Evolutionary conservation across 441 rosid species (phyloP), one percentile per base, ranked within the genome.

Genomic region (Monsonia emarginata): DNA sequence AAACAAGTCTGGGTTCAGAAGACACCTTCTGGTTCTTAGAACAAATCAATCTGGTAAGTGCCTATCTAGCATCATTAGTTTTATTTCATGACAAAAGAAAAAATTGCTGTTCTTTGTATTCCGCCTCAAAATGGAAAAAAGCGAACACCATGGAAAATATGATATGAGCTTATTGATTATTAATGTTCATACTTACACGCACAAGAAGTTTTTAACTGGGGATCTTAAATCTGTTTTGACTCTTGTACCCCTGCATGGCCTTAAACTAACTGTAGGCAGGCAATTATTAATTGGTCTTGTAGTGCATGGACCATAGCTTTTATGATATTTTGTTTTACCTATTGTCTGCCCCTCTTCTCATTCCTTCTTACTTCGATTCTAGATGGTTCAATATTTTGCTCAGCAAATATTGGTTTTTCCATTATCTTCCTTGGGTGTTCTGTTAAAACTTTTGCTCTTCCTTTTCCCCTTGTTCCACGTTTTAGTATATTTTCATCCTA

Each of bases 1-100:
- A 90, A 86, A 73, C 90, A 85, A 68, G 84, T 83, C 64, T 88
- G 97, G 97, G 78, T 90, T 66, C 92, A 86, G 73, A 90, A 88
- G 69, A 71, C 90, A 66, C 64, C 83, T 63, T 71, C 83, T 0
- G 92, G 81, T 65, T 75, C 84, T 48, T 86, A 80, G 81, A 36
- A 63, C 48, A 57, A 31, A 27, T 74, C 61, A 68, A 69, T 69
- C 64, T 59, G 81, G 86, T 78, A 73, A 61, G 71, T 24, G 14
- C 67, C 58, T 44, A 46, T 46, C 54, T 16, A 5, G 54, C 18
- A 24, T 3, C 54, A 46, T 46, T 46, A 16, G 22, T 46, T 46
- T 16, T 46, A 46, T 16, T 16, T 18, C 5, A 24, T 46, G 22
- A 46, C 7, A 31, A 31, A 31, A 31, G 7, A 46, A 44, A 16